Conservation (phyloP, 2,329 filamentous ascomycete species). For the Epichloe scottii region DNA sequence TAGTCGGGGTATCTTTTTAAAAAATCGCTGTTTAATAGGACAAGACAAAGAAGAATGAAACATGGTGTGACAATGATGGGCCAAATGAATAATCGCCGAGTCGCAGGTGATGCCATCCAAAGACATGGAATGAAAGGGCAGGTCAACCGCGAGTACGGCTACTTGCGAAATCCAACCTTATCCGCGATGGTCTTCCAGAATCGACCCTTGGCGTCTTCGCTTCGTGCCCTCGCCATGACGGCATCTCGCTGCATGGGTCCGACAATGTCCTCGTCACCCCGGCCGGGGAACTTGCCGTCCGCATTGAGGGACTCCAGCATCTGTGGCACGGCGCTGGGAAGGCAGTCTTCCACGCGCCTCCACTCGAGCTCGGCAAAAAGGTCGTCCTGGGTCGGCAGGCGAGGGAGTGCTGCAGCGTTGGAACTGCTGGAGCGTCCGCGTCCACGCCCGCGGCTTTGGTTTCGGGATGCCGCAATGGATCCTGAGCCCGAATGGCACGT, state of each 20-base stretch:
- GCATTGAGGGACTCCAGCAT: conserved; percentile 56
- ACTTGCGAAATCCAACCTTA: conserved; percentile 24
- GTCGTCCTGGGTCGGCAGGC: conserved; percentile 23
- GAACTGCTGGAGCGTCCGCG: conserved; percentile 27
- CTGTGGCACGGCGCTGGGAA: conserved; percentile 53
- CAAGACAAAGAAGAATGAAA: conserved; percentile 4
- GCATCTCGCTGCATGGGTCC: conserved; percentile 69
- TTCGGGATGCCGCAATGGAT: conserved; percentile 20
- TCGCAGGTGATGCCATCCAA: neutral
- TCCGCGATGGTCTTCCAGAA: conserved; percentile 38
- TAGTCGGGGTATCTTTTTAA: conserved; percentile 17
- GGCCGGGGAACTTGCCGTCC: conserved; percentile 74
- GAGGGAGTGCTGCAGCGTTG: conserved; percentile 25
- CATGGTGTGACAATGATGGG: neutral
- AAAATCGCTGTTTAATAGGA: neutral
- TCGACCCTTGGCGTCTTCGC: conserved; percentile 31
- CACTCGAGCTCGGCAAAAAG: conserved; percentile 30
- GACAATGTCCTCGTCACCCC: conserved; percentile 86
- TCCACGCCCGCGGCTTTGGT: conserved; percentile 27
- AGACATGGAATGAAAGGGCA: neutral
- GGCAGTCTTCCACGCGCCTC: conserved; percentile 37
- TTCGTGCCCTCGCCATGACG: conserved; percentile 35
- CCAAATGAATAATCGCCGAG: neutral
- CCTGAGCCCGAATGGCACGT: conserved; percentile 22
- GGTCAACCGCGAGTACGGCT: neutral